phyloP scores from a whole-genome alignment of 1,139 yeast species.

The Scheffersomyces lignicola region DNA sequence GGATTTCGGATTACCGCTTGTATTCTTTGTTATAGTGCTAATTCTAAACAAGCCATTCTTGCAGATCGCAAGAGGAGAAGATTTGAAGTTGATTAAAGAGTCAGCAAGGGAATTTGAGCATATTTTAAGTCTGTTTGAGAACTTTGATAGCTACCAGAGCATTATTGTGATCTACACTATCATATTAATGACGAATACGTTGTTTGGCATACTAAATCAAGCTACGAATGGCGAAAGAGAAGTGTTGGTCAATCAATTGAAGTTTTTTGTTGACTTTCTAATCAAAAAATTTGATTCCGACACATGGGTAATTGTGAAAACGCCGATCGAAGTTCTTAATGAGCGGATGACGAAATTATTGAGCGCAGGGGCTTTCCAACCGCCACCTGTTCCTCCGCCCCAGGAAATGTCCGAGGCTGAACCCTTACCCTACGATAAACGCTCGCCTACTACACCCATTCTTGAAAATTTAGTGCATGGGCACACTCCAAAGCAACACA shows the following conservation, averaged over 20 bases:
- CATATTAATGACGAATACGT: slow-evolving; percentile 8
- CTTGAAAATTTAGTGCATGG: slow-evolving; percentile 3
- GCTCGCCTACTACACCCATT: slow-evolving; percentile 4
- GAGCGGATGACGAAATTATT: slow-evolving; percentile 5
- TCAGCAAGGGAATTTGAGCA: slow-evolving; percentile 10
- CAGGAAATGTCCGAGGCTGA: neutral
- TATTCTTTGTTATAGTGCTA: slow-evolving; percentile 9
- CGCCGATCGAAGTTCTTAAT: slow-evolving; percentile 8
- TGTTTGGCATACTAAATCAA: slow-evolving; percentile 5
- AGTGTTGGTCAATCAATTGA: slow-evolving; percentile 7
- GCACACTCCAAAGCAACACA: neutral
- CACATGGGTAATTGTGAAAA: slow-evolving; percentile 9
- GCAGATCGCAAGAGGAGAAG: slow-evolving; percentile 7
- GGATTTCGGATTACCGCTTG: slow-evolving; percentile 11
- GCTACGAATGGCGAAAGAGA: slow-evolving; percentile 3
- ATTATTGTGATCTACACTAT: slow-evolving; percentile 10
- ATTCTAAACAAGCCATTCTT: slow-evolving; percentile 12
- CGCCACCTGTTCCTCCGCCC: slow-evolving; percentile 1
- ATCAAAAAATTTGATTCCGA: slow-evolving; percentile 8
- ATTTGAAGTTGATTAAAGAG: slow-evolving; percentile 7
- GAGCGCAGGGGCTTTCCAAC: neutral
- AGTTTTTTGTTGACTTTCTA: slow-evolving; percentile 7
- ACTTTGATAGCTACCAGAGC: slow-evolving; percentile 7
- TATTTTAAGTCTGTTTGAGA: slow-evolving; percentile 5
- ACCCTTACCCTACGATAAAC: slow-evolving; percentile 3